Percentiles rank a stretch among this genome's conserved stretches.
Evolutionary conservation across 1,284 basidiomycete species (phyloP).

Genomic region (Tetrapyrgos nigripes): DNA sequence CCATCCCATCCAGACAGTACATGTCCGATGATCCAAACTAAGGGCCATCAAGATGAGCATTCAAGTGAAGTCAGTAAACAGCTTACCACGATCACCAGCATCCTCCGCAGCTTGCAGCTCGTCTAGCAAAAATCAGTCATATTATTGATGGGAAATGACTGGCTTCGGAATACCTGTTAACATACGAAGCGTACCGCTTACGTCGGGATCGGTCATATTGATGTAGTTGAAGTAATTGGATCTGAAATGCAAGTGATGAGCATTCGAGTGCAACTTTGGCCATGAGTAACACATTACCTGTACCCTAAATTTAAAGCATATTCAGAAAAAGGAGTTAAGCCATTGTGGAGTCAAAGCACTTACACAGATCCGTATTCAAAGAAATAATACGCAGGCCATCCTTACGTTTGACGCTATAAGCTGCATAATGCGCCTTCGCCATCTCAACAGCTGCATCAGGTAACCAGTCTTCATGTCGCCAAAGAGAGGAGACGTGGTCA

Average conservation of each 20-base stretch:
- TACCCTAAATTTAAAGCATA: conserved; percentile 45
- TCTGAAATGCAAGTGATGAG: conserved; percentile 33
- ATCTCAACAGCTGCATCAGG: conserved; percentile 59
- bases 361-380: conserved; percentile 80
- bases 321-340: conserved; percentile 22
- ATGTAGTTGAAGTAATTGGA: conserved; percentile 82
- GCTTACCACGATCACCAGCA: conserved; percentile 65
- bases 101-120: conserved; percentile 84
- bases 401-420: conserved; percentile 71
- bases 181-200: conserved; percentile 79
- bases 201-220: conserved; percentile 74
- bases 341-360: conserved; percentile 30
- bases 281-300: conserved; percentile 39
- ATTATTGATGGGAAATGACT: too few relatives aligned
- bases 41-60: not conserved
- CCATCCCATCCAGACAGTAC: conserved; percentile 83
- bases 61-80: not conserved
- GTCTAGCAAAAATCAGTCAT: too few relatives aligned
- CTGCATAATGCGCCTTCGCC: conserved; percentile 76
- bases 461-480: conserved; percentile 78
- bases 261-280: not conserved
- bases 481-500: conserved; percentile 72
- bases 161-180: too few relatives aligned
- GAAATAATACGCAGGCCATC: conserved; percentile 79
- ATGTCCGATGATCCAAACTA: conserved; percentile 84